These are phyloP conservation scores for Solanum hybrid DNA, from an alignment of 305 asterid genomes.

Conservation along the genomic window DNA sequence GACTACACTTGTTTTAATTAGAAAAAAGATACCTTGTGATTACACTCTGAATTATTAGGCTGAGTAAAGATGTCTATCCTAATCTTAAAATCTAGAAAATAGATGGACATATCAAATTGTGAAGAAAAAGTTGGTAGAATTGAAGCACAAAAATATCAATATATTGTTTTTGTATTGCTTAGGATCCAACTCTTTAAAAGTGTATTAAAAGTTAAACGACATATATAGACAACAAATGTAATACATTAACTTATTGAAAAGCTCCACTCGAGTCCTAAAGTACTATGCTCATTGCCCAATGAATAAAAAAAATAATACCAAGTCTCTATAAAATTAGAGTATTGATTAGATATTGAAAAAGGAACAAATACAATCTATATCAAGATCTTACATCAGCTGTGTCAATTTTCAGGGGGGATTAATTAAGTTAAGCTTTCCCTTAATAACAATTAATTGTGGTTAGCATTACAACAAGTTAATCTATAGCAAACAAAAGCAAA, in stretches of 20 bases:
- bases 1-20: not conserved
- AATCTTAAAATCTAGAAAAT: not conserved
- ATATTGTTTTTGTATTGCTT: not conserved
- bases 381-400: not conserved
- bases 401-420: not conserved
- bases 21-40: not conserved
- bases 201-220: not conserved
- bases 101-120: not conserved
- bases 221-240: not conserved
- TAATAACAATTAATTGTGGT: constrained; percentile 5
- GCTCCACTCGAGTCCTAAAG: not conserved
- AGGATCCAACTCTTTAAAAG: not conserved
- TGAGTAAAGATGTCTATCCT: not conserved
- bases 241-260: not conserved
- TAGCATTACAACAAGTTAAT: not conserved
- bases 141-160: not conserved
- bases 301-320: not conserved
- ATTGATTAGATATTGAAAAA: not conserved
- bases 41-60: not conserved
- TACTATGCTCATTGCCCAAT: not conserved
- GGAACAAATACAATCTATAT: not conserved
- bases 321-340: not conserved
- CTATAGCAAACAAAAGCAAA: constrained; percentile 7
- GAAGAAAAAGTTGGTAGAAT: not conserved
- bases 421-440: not conserved